phyloP scores from a whole-genome alignment of 2,329 filamentous ascomycete species.

The Bisporella sp. region DNA sequence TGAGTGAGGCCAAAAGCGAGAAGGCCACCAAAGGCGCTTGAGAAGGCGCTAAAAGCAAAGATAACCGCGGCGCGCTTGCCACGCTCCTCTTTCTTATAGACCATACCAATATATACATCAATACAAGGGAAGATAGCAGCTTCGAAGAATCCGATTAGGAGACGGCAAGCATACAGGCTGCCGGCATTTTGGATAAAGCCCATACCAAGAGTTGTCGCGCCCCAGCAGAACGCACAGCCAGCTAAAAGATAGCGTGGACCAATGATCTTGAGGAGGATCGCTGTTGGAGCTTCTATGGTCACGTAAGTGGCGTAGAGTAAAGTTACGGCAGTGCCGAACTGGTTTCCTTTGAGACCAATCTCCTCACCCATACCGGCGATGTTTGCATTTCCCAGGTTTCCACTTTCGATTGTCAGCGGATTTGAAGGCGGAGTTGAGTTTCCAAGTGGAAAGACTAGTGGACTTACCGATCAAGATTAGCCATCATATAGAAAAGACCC shows the following conservation, averaged over 20 bases:
- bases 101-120: constrained; percentile 43
- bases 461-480: not conserved
- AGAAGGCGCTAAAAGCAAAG: constrained; percentile 19
- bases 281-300: constrained; percentile 39
- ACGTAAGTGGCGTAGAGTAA: constrained; percentile 47
- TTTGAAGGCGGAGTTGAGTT: not conserved
- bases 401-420: not conserved
- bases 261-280: constrained; percentile 40
- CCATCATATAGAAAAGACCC: not conserved
- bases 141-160: constrained; percentile 41
- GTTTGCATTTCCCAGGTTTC: constrained; percentile 25
- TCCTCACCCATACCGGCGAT: constrained; percentile 16
- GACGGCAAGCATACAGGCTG: constrained; percentile 37
- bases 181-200: constrained; percentile 37
- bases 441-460: not conserved
- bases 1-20: constrained; percentile 30
- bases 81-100: constrained; percentile 48
- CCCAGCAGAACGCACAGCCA: constrained; percentile 31
- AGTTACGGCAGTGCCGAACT: constrained; percentile 28
- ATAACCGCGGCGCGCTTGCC: constrained; percentile 30
- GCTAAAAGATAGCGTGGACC: constrained; percentile 35
- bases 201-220: constrained; percentile 38
- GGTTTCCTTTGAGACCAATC: constrained; percentile 9
- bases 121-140: constrained; percentile 43
- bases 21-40: constrained; percentile 23